Evolutionary conservation across 2,329 filamentous ascomycete species (phyloP), one percentile per base, ranked within the genome.

Genomic region (Niveomyces coronatus): DNA sequence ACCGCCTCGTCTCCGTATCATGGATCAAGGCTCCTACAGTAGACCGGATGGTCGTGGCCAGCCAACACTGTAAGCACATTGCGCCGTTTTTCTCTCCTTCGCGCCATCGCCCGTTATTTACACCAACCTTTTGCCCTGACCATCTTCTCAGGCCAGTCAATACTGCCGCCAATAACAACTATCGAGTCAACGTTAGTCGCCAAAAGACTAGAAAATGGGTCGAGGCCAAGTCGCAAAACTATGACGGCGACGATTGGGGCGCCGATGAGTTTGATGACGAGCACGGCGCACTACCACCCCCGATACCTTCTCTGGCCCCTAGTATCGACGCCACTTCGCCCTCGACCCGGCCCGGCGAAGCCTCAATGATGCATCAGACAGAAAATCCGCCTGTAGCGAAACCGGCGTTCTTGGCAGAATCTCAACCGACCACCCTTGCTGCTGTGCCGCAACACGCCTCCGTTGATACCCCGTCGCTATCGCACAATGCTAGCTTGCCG

Each of bases 171-270:
- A 53, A 48, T 38, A 56, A 49, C 41, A 52, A 60, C 18, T 94
- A 88, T 62, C 82, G 84, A 56, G 76, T 86, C 36, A 93, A 94
- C 57, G 79, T 95, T 34, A 89, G 85, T 61, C 79, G 89, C 44
- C 74, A 79, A 40, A 94, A 94, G 64, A 95, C 88, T 39, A 84
- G 81, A 62, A 94, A 94, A 73, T 96, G 89, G 89, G 82, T 89
- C 26, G 82, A 94, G 52, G 89, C 89, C 24, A 89, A 88, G 59
- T 71, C 77, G 42, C 79, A 83, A 50, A 84, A 77, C 54, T 96
- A 96, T 54, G 88, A 89, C 52, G 89, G 88, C 45, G 87, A 93
- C 51, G 89, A 94, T 53, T 95, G 89, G 88, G 89, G 86, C 24
- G 82, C 70, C 40, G 77, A 81, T 24, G 74, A 79, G 8, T 72